Base-by-base conservation (phyloP, 148 eudicot genomes). In the Amaranthus palmeri region DNA sequence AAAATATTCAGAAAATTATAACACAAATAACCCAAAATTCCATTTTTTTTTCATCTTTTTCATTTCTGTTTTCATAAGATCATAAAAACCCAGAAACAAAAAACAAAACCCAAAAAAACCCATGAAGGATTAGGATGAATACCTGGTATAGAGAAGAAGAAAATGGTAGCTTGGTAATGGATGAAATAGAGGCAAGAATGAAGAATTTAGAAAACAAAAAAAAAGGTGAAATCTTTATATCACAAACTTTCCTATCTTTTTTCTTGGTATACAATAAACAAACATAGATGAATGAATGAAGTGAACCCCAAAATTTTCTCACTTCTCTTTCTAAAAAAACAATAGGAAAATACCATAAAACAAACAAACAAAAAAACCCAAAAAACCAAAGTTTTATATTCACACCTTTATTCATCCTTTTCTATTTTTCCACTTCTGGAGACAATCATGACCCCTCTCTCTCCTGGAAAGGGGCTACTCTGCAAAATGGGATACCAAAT, bases 121-220 rank as follows among this genome's bases (percentile, higher is more conserved):
- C 0, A 52, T 45, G 5, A 51, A 47, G 55, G 53, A 73, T 6
- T 41, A 59, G 60, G 52, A 64, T 25, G 2, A 43, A 59, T 79
- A 79, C 81, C 81, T 74, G 69, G 42, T 43, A 17, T 9, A 42
- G 57, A 67, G 77, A 74, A 67, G 76, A 67, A 74, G 7, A 56
- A 36, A 13, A 55, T 2, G 61, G 7, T 4, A 17, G 50, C 43
- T 65, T 10, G 54, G 53, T 63, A 14, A 43, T 43, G 36, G 59
- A 18, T 11, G 36, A 69, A 61, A 54, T 47, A 4, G 15, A 52
- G 73, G 60, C 11, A 77, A 50, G 59, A 51, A 65, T 65, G 45
- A 67, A 36, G 72, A 18, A 76, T 46, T 36, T 11, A 63, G 53
- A 14, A 51, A 68, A 41, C 0, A 68, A 42, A 70, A 55, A 69